These are phyloP conservation scores for Nitzschia palea DNA, from an alignment of 108 stramenopile genomes.

Conservation along the genomic window DNA sequence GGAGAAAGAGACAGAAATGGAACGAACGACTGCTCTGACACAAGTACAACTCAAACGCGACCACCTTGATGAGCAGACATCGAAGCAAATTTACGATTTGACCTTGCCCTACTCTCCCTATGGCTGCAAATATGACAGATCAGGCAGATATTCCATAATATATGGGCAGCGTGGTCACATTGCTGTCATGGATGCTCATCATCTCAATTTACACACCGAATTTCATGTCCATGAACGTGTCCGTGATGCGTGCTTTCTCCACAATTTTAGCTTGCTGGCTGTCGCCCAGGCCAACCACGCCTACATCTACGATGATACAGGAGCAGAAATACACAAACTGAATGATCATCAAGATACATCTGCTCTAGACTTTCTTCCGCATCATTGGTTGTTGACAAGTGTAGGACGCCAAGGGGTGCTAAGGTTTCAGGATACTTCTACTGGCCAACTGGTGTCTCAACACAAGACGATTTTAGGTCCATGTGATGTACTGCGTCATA, in stretches of 20 bases:
- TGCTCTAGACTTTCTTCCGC: conserved; percentile 91
- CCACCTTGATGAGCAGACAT: conserved; percentile 58
- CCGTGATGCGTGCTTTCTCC: conserved; percentile 91
- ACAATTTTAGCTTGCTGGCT: conserved; percentile 91
- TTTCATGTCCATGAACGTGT: conserved; percentile 81
- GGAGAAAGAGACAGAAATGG: conserved; percentile 80
- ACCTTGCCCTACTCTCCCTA: conserved; percentile 64
- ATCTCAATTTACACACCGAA: conserved; percentile 57
- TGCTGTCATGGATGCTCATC: conserved; percentile 83
- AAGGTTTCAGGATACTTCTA: conserved; percentile 95
- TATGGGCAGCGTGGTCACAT: conserved; percentile 72
- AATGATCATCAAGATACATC: conserved; percentile 78
- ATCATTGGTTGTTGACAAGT: conserved; percentile 95
- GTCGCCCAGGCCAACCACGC: conserved; percentile 95
- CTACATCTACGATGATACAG: conserved; percentile 94
- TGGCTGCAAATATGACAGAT: conserved; percentile 75
- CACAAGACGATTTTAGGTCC: conserved; percentile 85
- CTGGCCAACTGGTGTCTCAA: conserved; percentile 85
- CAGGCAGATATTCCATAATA: conserved; percentile 66
- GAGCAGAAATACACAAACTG: conserved; percentile 94
- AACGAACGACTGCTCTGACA: conserved; percentile 62
- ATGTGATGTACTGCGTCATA: conserved; percentile 83
- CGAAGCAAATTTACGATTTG: conserved; percentile 79
- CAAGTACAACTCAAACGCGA: conserved; percentile 60
- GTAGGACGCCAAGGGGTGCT: conserved; percentile 83